phyloP scores from a whole-genome alignment of 768 basidiomycete genomes.

The Xerocomellus chrysenteron region DNA sequence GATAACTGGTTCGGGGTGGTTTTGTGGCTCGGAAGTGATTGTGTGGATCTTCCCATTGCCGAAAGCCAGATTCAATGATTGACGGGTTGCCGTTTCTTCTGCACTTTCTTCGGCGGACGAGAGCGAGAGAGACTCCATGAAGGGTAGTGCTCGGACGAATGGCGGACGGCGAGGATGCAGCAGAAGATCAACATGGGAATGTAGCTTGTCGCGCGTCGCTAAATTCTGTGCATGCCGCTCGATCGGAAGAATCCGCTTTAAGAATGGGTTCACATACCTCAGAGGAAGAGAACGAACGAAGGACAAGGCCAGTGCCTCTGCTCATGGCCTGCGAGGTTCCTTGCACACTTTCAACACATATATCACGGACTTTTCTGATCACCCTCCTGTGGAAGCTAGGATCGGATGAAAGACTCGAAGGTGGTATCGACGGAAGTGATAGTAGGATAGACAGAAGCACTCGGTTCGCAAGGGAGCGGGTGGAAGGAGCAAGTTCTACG shows the following conservation, averaged over 20 bases:
- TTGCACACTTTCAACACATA: conserved; percentile 48
- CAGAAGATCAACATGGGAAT: conserved; percentile 54
- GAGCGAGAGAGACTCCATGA: conserved; percentile 59
- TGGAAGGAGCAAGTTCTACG: conserved; percentile 47
- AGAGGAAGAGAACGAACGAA: conserved; percentile 35
- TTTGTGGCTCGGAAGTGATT: background rate
- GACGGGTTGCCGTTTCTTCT: conserved; percentile 55
- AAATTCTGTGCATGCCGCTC: conserved; percentile 15
- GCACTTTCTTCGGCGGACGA: conserved; percentile 61
- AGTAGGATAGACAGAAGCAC: conserved; percentile 57
- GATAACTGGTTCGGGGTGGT: background rate
- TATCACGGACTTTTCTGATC: conserved; percentile 43
- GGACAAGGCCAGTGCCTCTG: conserved; percentile 57
- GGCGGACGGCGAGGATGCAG: conserved; percentile 83
- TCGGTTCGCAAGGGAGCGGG: conserved; percentile 59
- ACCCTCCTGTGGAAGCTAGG: conserved; percentile 47
- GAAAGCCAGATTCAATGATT: conserved; percentile 38
- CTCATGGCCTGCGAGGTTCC: conserved; percentile 61
- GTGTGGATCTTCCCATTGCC: conserved; percentile 1
- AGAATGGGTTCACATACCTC: conserved; percentile 29
- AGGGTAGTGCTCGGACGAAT: conserved; percentile 63
- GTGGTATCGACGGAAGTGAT: conserved; percentile 54
- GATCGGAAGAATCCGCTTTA: background rate
- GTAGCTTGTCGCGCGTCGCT: conserved; percentile 16
- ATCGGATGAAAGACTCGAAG: conserved; percentile 54